Conservation (phyloP, 257 asterid genomes). For the Nicotiana tabacum region DNA sequence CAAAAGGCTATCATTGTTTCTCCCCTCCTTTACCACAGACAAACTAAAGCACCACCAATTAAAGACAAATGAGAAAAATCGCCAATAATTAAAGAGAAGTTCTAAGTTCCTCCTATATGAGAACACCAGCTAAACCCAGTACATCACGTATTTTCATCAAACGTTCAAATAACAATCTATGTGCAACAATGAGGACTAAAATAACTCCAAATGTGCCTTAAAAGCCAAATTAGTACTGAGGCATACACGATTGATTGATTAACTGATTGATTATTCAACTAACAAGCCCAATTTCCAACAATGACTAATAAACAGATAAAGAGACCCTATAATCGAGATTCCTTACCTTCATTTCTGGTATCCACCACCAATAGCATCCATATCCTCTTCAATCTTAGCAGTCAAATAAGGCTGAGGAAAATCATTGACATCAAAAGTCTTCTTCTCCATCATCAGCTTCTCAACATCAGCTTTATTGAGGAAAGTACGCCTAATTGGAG, state of each 20-base stretch:
- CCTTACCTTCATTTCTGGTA: conserved; percentile 58
- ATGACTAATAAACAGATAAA: not conserved
- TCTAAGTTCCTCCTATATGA: not conserved
- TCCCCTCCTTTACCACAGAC: not conserved
- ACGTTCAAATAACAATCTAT: not conserved
- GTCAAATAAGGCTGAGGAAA: conserved; percentile 77
- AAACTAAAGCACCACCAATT: not conserved
- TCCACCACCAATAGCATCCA: conserved; percentile 65
- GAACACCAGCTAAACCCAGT: not conserved
- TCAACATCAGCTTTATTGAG: conserved; percentile 72
- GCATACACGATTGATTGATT: not conserved
- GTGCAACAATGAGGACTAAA: not conserved
- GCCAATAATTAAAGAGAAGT: not conserved
- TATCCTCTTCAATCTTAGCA: conserved; percentile 51
- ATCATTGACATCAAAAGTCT: conserved; percentile 49
- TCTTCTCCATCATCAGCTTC: conserved; percentile 70
- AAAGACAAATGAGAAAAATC: not conserved
- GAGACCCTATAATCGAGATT: not conserved
- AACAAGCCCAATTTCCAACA: not conserved
- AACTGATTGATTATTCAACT: not conserved
- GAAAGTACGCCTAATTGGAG: conserved; percentile 68
- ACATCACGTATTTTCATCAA: not conserved
- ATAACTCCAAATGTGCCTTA: not conserved
- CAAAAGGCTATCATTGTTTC: too few species aligned
- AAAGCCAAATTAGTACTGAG: not conserved